Percentiles rank a stretch among this genome's conserved stretches.
phyloP scores from a whole-genome alignment of 78 protist species.

The Corallochytrium limacisporum region DNA sequence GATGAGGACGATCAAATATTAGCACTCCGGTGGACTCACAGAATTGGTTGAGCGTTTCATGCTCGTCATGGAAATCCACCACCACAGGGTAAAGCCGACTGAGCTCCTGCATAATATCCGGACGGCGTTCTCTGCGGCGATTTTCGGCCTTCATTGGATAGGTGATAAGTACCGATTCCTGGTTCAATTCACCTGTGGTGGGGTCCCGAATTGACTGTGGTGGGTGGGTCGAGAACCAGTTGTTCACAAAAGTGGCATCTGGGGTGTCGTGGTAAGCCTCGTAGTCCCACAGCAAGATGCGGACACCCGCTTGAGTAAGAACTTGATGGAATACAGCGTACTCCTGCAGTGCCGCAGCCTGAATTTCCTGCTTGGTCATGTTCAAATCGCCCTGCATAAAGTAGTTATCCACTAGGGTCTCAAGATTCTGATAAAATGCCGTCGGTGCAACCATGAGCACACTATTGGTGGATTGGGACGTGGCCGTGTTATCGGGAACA shows the following conservation, averaged over 20 bases:
- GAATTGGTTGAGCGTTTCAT: no score
- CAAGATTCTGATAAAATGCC: background rate
- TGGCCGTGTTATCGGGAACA: background rate
- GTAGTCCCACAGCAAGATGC: background rate
- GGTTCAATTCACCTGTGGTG: background rate
- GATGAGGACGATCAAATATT: no score
- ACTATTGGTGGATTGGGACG: background rate
- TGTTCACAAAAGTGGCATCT: constrained; percentile 44
- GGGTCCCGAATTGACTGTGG: background rate
- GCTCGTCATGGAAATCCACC: no score
- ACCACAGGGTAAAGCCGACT: no score
- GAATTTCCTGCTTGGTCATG: background rate
- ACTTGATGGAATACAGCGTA: background rate
- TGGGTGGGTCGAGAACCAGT: constrained; percentile 37
- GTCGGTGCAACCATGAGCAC: constrained; percentile 12
- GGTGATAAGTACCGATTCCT: background rate
- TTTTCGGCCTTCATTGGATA: constrained; percentile 20
- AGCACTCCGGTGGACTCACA: no score
- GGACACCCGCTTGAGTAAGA: background rate
- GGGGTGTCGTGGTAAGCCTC: constrained; percentile 10
- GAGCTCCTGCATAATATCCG: background rate
- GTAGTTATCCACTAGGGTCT: constrained; percentile 7
- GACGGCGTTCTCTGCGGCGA: constrained; percentile 18
- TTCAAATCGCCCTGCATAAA: background rate
- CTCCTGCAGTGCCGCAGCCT: background rate